phyloP scores from a whole-genome alignment of 148 eudicot species.

The Polygonum aviculare region DNA sequence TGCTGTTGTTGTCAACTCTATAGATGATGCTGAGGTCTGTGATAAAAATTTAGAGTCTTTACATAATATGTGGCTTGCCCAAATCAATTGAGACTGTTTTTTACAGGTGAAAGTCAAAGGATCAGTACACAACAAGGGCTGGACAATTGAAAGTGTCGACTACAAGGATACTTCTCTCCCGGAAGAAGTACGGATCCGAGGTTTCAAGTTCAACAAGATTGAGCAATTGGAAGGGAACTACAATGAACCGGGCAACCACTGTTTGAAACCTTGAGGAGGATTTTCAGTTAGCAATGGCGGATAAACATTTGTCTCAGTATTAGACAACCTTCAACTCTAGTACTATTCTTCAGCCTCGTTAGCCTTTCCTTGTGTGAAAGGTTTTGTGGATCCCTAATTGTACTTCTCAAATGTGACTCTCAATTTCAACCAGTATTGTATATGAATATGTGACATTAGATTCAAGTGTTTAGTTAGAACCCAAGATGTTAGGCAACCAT shows the following conservation, averaged over 20 bases:
- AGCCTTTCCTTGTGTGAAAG: background rate
- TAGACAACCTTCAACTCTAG: background rate
- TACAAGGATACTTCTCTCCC: slow-evolving; percentile 55
- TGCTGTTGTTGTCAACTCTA: slow-evolving; percentile 54
- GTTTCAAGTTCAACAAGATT: slow-evolving; percentile 65
- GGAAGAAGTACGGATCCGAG: slow-evolving; percentile 84
- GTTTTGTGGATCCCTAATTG: background rate
- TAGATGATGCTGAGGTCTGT: slow-evolving; percentile 79
- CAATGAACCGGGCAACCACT: slow-evolving; percentile 57
- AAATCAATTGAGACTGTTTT: background rate
- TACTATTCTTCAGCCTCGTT: background rate
- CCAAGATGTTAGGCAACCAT: too few relatives aligned
- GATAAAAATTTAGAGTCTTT: background rate
- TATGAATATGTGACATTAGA: background rate
- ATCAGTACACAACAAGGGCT: slow-evolving; percentile 62
- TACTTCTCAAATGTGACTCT: background rate
- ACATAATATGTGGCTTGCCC: too few relatives aligned
- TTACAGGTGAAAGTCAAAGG: slow-evolving; percentile 76
- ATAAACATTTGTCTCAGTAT: background rate
- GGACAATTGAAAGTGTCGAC: slow-evolving; percentile 71
- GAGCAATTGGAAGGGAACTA: slow-evolving; percentile 77
- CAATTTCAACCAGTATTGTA: background rate
- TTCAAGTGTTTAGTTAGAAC: background rate
- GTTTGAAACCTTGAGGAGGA: slow-evolving; percentile 40
- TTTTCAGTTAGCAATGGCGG: background rate